Evolutionary conservation across 805 yeast species (phyloP), one percentile per base, ranked within the genome.

Genomic region (Wickerhamiella bombiphila): DNA sequence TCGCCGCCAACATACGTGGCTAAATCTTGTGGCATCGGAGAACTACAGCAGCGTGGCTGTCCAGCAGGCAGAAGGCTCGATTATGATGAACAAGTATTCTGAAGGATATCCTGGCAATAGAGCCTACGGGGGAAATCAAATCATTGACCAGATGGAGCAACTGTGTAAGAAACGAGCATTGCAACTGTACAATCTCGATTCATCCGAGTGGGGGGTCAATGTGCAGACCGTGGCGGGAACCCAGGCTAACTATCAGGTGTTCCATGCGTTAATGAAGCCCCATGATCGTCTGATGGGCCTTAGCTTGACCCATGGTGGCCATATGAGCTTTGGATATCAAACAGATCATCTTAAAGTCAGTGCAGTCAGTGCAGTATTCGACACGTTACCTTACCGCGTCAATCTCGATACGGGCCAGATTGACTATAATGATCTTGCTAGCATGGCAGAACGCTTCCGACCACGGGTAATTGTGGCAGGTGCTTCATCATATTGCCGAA

Each of bases 31-130:
- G 59, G 95, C 98, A 15, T 81, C 94, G 39, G 98, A 91, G 66
- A 91, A 91, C 63, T 91, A 83, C 68, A 88, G 97, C 39, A 80
- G 96, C 35, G 78, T 79, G 48, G 80, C 97, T 22, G 96, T 91
- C 30, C 79, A 86, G 66, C 96, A 91, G 58, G 82, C 93, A 21
- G 75, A 88, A 57, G 97, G 97, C 50, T 79, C 96, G 36, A 93
- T 91, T 57, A 81, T 88, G 93, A 80, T 80, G 59, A 91, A 91
- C 75, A 91, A 91, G 67, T 91, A 91, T 67, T 83, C 96, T 29
- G 98, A 91, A 64, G 98, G 98, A 41, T 88, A 91, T 65, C 98
- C 98, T 41, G 97, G 97, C 48, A 94, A 91, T 49, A 76, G 98
- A 61, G 93, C 91, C 68, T 91, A 91, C 60, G 98, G 98, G 60